These are phyloP conservation scores for Botrytis tulipae DNA, from an alignment of 2,329 filamentous ascomycete species.

Conservation along the genomic window DNA sequence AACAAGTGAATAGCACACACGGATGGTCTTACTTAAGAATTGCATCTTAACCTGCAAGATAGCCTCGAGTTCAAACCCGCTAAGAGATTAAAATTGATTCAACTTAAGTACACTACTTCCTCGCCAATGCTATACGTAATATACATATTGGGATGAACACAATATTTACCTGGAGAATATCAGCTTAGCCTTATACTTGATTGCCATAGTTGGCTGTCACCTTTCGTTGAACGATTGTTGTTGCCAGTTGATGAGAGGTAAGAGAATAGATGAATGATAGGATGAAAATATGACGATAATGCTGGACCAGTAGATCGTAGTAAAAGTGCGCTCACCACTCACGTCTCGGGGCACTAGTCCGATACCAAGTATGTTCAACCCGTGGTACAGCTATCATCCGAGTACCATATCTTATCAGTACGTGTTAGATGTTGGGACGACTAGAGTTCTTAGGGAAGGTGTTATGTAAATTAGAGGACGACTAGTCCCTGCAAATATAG, in stretches of 20 bases:
- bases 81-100: too few species aligned
- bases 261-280: not conserved
- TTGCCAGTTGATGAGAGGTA: not conserved
- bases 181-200: rapidly evolving
- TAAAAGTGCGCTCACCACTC: not conserved
- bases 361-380: not conserved
- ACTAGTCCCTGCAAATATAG: not conserved
- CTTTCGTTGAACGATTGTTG: not conserved
- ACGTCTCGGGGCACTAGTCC: not conserved
- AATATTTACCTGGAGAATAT: not conserved
- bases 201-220: too few species aligned
- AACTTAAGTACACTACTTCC: too few species aligned
- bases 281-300: not conserved
- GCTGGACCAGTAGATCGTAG: not conserved
- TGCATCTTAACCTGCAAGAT: not conserved
- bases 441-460: not conserved
- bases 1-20: not conserved
- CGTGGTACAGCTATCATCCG: not conserved
- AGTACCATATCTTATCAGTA: too few species aligned
- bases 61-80: not conserved
- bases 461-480: not conserved
- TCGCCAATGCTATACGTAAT: not conserved
- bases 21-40: not conserved
- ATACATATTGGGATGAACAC: rapidly evolving
- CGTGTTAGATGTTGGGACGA: not conserved